Evolutionary conservation across 2,329 filamentous ascomycete genomes (phyloP).

Genomic region (Trichoderma gracile): DNA sequence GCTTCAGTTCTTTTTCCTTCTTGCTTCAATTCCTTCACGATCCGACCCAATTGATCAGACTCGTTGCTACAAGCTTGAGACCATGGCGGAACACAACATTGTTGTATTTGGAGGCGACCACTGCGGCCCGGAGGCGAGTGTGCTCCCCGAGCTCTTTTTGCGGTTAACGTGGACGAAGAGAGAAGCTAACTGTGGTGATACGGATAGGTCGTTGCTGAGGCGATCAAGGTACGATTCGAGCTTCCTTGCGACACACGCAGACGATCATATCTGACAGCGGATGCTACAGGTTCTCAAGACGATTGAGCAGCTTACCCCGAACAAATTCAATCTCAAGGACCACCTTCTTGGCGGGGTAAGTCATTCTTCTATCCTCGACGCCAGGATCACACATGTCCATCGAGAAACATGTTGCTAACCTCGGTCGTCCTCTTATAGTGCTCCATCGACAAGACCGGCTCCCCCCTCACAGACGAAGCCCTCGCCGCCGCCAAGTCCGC

Average conservation of each 20-base stretch:
- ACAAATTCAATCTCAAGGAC: constrained; percentile 84
- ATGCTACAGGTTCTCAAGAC: constrained; percentile 68
- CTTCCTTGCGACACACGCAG: not conserved
- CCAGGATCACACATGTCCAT: not conserved
- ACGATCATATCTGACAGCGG: not conserved
- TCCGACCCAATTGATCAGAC: too few species aligned
- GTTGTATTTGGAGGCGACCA: constrained; percentile 83
- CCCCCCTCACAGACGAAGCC: constrained; percentile 78
- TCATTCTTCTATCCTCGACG: not conserved
- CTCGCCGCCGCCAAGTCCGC: constrained; percentile 80
- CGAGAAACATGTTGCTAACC: not conserved
- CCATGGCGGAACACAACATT: constrained; percentile 72
- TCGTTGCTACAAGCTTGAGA: constrained; percentile 27
- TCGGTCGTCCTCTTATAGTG: constrained; percentile 53
- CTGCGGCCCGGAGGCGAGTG: constrained; percentile 74
- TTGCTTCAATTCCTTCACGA: not conserved
- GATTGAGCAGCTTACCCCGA: constrained; percentile 69
- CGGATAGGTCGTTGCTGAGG: constrained; percentile 72
- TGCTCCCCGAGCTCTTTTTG: not conserved
- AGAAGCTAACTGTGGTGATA: not conserved
- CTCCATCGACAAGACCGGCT: constrained; percentile 82
- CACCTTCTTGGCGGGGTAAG: constrained; percentile 90
- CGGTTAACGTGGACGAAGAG: not conserved
- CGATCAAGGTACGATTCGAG: constrained; percentile 66
- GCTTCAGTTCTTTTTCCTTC: not conserved